phyloP scores from a whole-genome alignment of 2,329 filamentous ascomycete genomes.

The Trichoderma sp. region DNA sequence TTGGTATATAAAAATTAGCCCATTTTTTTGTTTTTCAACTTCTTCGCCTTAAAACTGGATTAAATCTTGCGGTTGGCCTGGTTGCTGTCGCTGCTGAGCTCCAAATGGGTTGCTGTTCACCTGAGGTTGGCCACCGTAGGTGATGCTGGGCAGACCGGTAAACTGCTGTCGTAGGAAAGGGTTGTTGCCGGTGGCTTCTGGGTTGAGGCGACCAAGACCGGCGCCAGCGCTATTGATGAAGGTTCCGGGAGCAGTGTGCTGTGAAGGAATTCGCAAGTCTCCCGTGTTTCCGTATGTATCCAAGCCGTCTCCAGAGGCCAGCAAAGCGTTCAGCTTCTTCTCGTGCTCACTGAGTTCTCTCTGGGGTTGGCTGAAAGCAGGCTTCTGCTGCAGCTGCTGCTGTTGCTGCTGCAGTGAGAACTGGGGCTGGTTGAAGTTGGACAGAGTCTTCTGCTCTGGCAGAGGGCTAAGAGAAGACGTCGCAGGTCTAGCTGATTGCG shows the following conservation, averaged over 20 bases:
- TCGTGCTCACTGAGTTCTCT: slow-evolving; percentile 61
- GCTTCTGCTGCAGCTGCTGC: slow-evolving; percentile 35
- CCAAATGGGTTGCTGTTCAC: slow-evolving; percentile 58
- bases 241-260: slow-evolving; percentile 92
- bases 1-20: slow-evolving; percentile 7
- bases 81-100: slow-evolving; percentile 45
- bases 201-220: slow-evolving; percentile 67
- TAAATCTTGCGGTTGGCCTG: slow-evolving; percentile 54
- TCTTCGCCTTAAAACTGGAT: slow-evolving; percentile 57
- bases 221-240: slow-evolving; percentile 94
- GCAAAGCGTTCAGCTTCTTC: slow-evolving; percentile 78
- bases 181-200: slow-evolving; percentile 77
- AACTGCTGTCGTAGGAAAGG: slow-evolving; percentile 85
- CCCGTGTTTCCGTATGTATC: slow-evolving; percentile 98
- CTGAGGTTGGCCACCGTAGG: slow-evolving; percentile 50
- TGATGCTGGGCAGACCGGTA: slow-evolving; percentile 67
- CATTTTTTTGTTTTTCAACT: background rate
- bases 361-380: slow-evolving; percentile 41
- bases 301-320: slow-evolving; percentile 85
- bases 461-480: slow-evolving; percentile 70
- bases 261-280: slow-evolving; percentile 88
- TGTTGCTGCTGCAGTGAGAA: slow-evolving; percentile 39
- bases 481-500: slow-evolving; percentile 50
- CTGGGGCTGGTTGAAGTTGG: slow-evolving; percentile 53
- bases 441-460: slow-evolving; percentile 79